Conservation (phyloP, 2,329 filamentous ascomycete species). For the Diatrype stigma region DNA sequence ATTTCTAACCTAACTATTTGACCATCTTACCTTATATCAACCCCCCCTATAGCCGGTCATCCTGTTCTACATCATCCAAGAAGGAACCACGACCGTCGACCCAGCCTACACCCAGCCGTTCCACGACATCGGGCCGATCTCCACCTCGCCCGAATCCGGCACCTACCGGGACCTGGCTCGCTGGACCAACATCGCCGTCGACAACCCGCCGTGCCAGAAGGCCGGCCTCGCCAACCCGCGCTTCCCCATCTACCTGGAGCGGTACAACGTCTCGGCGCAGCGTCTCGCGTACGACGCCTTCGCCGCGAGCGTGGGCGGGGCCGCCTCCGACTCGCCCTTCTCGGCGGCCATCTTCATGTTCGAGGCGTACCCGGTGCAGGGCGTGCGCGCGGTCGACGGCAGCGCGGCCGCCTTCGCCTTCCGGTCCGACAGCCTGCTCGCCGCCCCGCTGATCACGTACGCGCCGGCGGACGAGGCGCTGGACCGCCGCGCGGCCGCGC, state of each 20-base stretch:
- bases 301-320: conserved; percentile 19
- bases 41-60: conserved; percentile 33
- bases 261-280: conserved; percentile 31
- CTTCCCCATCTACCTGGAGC: conserved; percentile 40
- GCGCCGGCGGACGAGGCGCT: conserved; percentile 24
- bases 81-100: conserved; percentile 38
- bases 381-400: conserved; percentile 33
- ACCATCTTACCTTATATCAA: not conserved
- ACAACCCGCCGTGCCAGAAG: conserved; percentile 38
- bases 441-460: conserved; percentile 35
- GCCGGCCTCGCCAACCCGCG: conserved; percentile 34
- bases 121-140: conserved; percentile 32
- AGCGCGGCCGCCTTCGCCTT: conserved; percentile 41
- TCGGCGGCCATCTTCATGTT: conserved; percentile 49
- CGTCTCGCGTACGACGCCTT: conserved; percentile 30
- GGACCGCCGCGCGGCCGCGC: conserved; percentile 27
- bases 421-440: conserved; percentile 40
- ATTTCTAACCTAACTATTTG: too few species aligned
- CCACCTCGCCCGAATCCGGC: conserved; percentile 29
- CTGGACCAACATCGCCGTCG: conserved; percentile 37
- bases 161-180: conserved; percentile 40
- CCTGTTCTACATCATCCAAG: conserved; percentile 37
- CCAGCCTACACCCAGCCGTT: conserved; percentile 38
- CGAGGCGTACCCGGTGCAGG: conserved; percentile 48
- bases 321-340: conserved; percentile 26